A percentile compares a stretch with the other conserved stretches of the same genome.
Conservation (phyloP, 352 stramenopile genomes). For the Phytophthora nicotianae region DNA sequence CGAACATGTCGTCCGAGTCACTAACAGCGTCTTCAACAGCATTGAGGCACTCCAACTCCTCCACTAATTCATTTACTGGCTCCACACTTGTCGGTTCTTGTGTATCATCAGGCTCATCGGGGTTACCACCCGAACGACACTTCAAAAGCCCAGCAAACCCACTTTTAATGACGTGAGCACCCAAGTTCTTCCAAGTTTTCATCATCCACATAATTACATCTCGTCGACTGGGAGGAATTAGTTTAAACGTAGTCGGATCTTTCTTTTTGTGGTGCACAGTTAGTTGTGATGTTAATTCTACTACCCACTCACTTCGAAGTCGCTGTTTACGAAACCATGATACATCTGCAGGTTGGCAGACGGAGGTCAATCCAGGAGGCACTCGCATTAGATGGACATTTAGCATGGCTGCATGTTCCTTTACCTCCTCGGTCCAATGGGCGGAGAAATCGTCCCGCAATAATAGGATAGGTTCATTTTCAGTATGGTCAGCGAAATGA, state of each 20-base stretch:
- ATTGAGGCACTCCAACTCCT: too few species aligned
- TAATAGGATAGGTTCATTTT: neutral
- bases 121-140: too few species aligned
- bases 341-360: slow-evolving; percentile 1
- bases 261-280: too few species aligned
- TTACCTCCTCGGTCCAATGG: slow-evolving; percentile 2
- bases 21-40: too few species aligned
- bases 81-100: too few species aligned
- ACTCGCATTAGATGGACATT: neutral
- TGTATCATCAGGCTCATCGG: too few species aligned
- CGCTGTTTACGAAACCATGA: too few species aligned
- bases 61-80: too few species aligned
- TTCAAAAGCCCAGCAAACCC: slow-evolving; percentile 1
- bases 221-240: neutral
- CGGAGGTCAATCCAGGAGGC: neutral
- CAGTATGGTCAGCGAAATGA: too few species aligned
- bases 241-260: neutral
- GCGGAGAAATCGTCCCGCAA: slow-evolving; percentile 8
- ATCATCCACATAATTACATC: neutral
- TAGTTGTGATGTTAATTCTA: too few species aligned
- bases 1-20: too few species aligned
- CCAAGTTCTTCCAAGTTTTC: slow-evolving; percentile 4
- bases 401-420: neutral
- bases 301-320: too few species aligned
- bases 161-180: neutral